Evolutionary conservation across 1,139 yeast genomes (phyloP).

Genomic region (Taphrina confusa): DNA sequence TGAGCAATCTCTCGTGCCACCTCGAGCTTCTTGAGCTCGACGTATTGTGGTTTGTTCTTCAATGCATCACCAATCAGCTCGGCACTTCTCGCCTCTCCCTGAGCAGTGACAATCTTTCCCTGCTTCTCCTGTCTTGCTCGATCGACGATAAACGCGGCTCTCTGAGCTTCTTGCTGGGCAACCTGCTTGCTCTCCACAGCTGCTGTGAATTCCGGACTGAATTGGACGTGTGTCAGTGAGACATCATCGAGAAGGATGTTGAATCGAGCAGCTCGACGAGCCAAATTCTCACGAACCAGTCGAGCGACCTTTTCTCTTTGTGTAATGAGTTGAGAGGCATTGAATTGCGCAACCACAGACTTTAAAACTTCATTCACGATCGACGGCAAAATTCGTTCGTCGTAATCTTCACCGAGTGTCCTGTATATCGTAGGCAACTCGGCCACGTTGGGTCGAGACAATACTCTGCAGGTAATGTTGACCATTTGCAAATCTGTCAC

Average conservation of each 20-base stretch:
- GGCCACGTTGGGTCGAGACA: constrained; percentile 79
- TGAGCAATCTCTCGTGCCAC: constrained; percentile 95
- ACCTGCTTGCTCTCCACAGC: constrained; percentile 99
- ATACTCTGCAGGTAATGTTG: constrained; percentile 94
- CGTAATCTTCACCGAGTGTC: constrained; percentile 91
- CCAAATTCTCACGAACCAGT: constrained; percentile 83
- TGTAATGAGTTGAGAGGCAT: constrained; percentile 95
- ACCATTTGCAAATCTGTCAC: constrained; percentile 87
- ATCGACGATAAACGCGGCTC: constrained; percentile 95
- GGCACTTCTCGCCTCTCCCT: constrained; percentile 98
- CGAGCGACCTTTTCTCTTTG: constrained; percentile 96
- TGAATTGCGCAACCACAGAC: constrained; percentile 96
- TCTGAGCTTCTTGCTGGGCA: constrained; percentile 98
- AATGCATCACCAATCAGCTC: constrained; percentile 98
- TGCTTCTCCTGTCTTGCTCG: constrained; percentile 97
- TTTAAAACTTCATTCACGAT: constrained; percentile 95
- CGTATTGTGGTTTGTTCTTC: constrained; percentile 67
- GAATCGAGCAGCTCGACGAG: constrained; percentile 89
- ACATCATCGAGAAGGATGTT: constrained; percentile 90
- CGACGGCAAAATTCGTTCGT: constrained; percentile 93
- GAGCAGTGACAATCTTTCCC: constrained; percentile 91
- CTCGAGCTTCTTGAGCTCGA: constrained; percentile 92
- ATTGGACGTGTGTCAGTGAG: constrained; percentile 71
- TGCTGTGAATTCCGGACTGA: constrained; percentile 94
- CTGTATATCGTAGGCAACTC: constrained; percentile 83